Evolutionary conservation across 2,329 filamentous ascomycete genomes (phyloP).

Genomic region (Alternaria tenuissima): DNA sequence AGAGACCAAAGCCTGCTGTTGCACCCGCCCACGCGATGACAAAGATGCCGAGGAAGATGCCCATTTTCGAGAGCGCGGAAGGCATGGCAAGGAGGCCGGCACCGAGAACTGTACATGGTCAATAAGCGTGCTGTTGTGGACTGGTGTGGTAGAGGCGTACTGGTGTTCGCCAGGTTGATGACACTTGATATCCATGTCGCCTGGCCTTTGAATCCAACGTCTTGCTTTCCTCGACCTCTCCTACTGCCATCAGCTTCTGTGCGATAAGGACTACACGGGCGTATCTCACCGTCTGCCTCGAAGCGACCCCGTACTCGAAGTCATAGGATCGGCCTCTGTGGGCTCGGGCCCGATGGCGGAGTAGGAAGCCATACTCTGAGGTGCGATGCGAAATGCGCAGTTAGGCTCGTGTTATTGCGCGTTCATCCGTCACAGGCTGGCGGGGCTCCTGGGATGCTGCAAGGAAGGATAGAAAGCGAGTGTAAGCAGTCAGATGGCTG

Average conservation of each 20-base stretch:
- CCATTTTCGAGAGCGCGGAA: constrained; percentile 94
- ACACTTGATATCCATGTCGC: constrained; percentile 91
- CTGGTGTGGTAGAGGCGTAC: constrained; percentile 60
- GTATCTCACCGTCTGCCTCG: constrained; percentile 46
- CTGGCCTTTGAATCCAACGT: constrained; percentile 72
- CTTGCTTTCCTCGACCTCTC: constrained; percentile 71
- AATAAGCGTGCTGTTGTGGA: constrained; percentile 10
- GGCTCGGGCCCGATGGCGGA: constrained; percentile 54
- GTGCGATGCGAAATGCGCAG: constrained; percentile 19
- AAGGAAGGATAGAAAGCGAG: constrained; percentile 3
- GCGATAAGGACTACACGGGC: not conserved
- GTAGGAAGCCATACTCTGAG: constrained; percentile 56
- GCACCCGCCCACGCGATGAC: constrained; percentile 92
- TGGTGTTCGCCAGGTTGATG: constrained; percentile 96
- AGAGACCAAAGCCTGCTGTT: constrained; percentile 90
- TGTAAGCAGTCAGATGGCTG: not conserved
- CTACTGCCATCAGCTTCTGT: constrained; percentile 50
- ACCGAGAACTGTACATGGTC: constrained; percentile 74
- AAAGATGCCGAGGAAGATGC: constrained; percentile 81
- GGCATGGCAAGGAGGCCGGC: constrained; percentile 96
- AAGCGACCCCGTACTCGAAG: constrained; percentile 53
- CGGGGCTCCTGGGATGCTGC: not conserved
- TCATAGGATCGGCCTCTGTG: constrained; percentile 51
- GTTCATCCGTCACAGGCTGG: constrained; percentile 33
- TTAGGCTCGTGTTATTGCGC: constrained; percentile 29